These are phyloP conservation scores for Hypomyces rosellus DNA, from an alignment of 2,329 filamentous ascomycete genomes.

Conservation along the genomic window DNA sequence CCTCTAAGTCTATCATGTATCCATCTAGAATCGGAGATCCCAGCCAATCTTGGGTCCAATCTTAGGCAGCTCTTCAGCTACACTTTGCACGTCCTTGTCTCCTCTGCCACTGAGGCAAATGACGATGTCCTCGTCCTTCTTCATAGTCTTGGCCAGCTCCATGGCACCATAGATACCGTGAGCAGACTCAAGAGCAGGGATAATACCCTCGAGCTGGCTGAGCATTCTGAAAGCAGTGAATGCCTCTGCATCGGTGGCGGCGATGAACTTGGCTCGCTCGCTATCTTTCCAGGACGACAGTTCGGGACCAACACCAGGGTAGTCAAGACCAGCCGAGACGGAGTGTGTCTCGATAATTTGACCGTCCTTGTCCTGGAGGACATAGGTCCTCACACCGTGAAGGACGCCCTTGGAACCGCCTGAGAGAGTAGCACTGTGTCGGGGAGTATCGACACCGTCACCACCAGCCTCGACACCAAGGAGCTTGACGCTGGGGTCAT, in stretches of 20 bases:
- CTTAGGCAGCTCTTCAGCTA: constrained; percentile 86
- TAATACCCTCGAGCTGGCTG: constrained; percentile 88
- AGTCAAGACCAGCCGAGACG: constrained; percentile 92
- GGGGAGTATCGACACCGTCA: constrained; percentile 77
- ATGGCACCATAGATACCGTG: constrained; percentile 89
- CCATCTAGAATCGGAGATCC: constrained; percentile 54
- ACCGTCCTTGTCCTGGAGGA: constrained; percentile 86
- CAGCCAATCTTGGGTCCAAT: constrained; percentile 82
- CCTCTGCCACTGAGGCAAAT: constrained; percentile 90
- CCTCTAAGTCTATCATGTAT: not conserved
- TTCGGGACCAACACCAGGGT: constrained; percentile 93
- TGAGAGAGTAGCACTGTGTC: constrained; percentile 82
- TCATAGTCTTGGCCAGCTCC: constrained; percentile 88
- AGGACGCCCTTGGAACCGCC: constrained; percentile 87
- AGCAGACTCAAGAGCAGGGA: constrained; percentile 87
- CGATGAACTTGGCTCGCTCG: constrained; percentile 78
- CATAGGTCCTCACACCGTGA: constrained; percentile 92
- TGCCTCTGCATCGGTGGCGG: constrained; percentile 86
- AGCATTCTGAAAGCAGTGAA: constrained; percentile 81
- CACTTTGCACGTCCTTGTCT: constrained; percentile 98
- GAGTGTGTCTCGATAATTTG: constrained; percentile 96
- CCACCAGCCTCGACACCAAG: constrained; percentile 93
- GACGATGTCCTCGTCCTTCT: constrained; percentile 80
- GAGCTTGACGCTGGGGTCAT: constrained; percentile 78
- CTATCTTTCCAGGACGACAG: constrained; percentile 89